Evolutionary conservation across 2,329 filamentous ascomycete species (phyloP), one percentile per base, ranked within the genome.

Genomic region (Cucurbitaria berberidis): DNA sequence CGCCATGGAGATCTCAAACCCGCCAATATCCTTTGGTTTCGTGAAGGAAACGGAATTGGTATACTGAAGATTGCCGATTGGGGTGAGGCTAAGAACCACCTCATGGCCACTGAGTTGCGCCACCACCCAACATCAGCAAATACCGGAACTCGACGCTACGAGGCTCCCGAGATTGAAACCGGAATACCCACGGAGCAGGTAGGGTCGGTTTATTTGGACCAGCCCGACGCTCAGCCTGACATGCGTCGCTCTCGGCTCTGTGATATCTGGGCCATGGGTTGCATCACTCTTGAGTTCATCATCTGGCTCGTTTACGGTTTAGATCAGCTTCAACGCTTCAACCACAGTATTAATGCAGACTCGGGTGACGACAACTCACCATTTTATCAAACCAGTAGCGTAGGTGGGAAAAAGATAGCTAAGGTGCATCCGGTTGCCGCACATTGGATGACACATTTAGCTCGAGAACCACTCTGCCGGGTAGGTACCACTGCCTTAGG

Each of bases 1-100:
- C 60, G 71, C 4, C 69, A 75, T 36, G 68, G 73, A 3, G 66
- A 74, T 40, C 60, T 78, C 7, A 78, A 77, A 15, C 70, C 75
- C 0, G 69, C 69, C 6, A 77, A 77, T 22, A 74, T 78, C 6
- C 59, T 77, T 0, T 68, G 65, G 55, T 75, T 63, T 9, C 27
- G 19, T 0, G 30, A 45, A 4, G 44, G 26, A 2, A 19, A 29
- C 0, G 3, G 22, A 8, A 44, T 57, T 18, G 60, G 59, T 1
- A 62, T 41, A 0, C 41, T 64, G 3, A 64, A 68, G 24, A 57
- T 66, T 11, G 42, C 43, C 3, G 61, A 66, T 30, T 62, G 53
- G 57, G 59, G 63, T 0, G 41, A 57, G 30, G 59, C 62, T 6
- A 55, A 58, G 18, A 15, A 35, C 10, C 48, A 55, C 10, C 42